Base-by-base conservation (phyloP, 495 filamentous ascomycete species). In the Neurospora pannonica region DNA sequence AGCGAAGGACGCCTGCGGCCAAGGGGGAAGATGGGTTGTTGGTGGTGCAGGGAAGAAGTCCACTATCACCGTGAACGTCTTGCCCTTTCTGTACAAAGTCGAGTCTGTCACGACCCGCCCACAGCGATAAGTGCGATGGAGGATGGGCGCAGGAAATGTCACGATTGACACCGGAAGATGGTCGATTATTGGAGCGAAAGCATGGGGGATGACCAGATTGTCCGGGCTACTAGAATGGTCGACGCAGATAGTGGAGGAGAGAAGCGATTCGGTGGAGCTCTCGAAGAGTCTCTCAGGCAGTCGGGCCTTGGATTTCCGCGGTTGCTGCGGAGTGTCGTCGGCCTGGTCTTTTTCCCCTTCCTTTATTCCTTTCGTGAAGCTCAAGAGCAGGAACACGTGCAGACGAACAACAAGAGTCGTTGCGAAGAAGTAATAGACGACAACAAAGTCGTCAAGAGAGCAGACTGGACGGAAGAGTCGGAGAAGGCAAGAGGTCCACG, bases 1-100 rank as follows among this genome's bases (percentile, higher is more conserved):
- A 84, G 82, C 75, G 81, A 86, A 86, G 85, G 86, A 84, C 85
- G 86, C 86, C 86, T 83, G 86, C 86, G 86, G 84, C 87, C 86
- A 83, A 78, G 75, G 73, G 73, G 71, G 75, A 2, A 34, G 73
- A 72, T 73, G 76, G 75, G 74, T 77, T 78, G 83, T 78, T 80
- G 80, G 77, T 77, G 79, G 82, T 81, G 80, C 76, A 72, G 71
- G 76, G 74, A 78, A 82, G 82, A 81, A 82, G 83, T 78, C 84
- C 86, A 85, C 85, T 87, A 67, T 84, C 81, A 88, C 86, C 86
- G 84, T 83, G 85, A 80, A 79, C 81, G 76, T 75, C 76, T 75
- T 80, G 75, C 36, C 71, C 78, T 71, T 71, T 76, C 71, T 38
- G 75, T 34, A 73, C 73, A 74, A 37, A 73, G 70, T 75, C 81